Conservation (phyloP, 345 rosid species). For the Psidium guajava region DNA sequence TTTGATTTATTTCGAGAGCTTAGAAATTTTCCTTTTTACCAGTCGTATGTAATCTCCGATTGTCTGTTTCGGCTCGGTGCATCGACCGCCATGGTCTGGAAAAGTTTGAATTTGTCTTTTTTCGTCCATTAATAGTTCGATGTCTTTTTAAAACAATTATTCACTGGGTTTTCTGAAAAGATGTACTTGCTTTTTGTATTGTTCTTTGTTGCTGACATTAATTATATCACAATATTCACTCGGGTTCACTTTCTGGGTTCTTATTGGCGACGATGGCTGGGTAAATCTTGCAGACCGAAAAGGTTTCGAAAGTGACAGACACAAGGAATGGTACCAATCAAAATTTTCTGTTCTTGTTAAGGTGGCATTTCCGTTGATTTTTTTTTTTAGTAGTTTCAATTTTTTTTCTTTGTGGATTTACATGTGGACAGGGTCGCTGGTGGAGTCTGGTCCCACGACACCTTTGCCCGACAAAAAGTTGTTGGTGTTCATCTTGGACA, state of each 20-base stretch:
- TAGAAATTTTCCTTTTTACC: neutral
- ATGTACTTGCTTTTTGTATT: neutral
- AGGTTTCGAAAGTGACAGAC: constrained; percentile 79
- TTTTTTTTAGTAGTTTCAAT: neutral
- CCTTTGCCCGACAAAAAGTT: constrained; percentile 99
- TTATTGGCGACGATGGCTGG: constrained; percentile 8
- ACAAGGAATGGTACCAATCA: constrained; percentile 46
- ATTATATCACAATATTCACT: constrained; percentile 1
- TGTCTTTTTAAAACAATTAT: neutral
- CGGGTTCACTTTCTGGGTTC: constrained; percentile 2
- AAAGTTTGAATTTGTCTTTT: constrained; percentile 62
- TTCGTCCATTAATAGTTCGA: constrained; percentile 11
- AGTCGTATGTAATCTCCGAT: constrained; percentile 11
- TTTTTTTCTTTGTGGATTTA: neutral
- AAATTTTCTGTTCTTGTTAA: constrained; percentile 7
- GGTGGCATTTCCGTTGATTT: constrained; percentile 28
- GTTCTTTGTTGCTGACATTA: neutral
- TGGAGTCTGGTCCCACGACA: constrained; percentile 85
- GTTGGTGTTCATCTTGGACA: constrained; percentile 95
- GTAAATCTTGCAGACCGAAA: constrained; percentile 62
- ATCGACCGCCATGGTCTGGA: constrained; percentile 35
- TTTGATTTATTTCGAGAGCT: constrained; percentile 9
- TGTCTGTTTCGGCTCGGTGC: constrained; percentile 18
- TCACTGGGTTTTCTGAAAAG: neutral
- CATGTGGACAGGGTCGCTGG: constrained; percentile 70